Percentiles rank a stretch among this genome's conserved stretches.
Conservation (phyloP, 768 basidiomycete species). For the Hygrophoropsis aurantiaca region DNA sequence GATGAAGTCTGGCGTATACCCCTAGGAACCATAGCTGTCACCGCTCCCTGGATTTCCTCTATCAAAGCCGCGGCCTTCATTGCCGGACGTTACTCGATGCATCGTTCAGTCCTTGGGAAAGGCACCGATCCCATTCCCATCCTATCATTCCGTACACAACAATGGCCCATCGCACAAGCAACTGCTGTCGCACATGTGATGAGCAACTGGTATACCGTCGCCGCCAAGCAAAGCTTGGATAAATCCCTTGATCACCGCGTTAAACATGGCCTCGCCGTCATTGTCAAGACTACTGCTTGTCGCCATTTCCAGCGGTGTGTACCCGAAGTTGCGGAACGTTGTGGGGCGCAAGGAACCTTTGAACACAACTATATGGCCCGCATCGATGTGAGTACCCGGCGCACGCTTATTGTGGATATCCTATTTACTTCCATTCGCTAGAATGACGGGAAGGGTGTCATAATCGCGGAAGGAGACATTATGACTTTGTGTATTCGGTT, state of each 20-base stretch:
- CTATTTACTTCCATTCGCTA: background rate
- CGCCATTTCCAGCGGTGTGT: conserved; percentile 53
- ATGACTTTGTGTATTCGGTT: conserved; percentile 53
- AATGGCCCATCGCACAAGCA: conserved; percentile 56
- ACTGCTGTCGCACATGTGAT: conserved; percentile 53
- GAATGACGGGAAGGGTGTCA: conserved; percentile 51
- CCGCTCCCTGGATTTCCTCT: conserved; percentile 49
- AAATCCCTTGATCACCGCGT: conserved; percentile 43
- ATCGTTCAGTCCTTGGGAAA: conserved; percentile 50
- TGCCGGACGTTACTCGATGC: conserved; percentile 56
- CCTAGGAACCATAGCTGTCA: conserved; percentile 52
- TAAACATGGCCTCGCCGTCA: conserved; percentile 55
- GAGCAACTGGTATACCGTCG: conserved; percentile 44
- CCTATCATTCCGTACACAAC: conserved; percentile 63
- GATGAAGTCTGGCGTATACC: conserved; percentile 55
- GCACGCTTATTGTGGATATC: conserved; percentile 1
- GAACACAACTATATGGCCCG: conserved; percentile 61
- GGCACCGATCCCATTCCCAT: conserved; percentile 46
- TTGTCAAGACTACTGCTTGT: conserved; percentile 54
- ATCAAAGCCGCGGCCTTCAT: conserved; percentile 56
- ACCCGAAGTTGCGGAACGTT: conserved; percentile 58
- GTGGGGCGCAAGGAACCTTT: conserved; percentile 66
- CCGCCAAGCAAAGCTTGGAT: conserved; percentile 37
- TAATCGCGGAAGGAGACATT: conserved; percentile 58
- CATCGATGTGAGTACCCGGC: conserved; percentile 42